Evolutionary conservation across 176 grass and related monocot species (phyloP), one percentile per base, ranked within the genome.

Genomic region (Calamus simplicifolius): DNA sequence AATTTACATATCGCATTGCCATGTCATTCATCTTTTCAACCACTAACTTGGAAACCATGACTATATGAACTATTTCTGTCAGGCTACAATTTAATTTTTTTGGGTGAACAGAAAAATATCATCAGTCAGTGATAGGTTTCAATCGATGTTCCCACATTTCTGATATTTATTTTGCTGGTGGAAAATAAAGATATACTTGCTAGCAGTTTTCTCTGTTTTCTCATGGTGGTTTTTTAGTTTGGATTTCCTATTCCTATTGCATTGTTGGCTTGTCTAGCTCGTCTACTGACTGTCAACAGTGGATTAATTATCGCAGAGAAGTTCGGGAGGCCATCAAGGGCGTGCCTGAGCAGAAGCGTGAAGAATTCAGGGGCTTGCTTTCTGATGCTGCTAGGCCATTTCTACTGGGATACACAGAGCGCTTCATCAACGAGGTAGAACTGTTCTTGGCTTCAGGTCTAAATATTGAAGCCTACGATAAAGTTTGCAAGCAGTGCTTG

Each of bases 391-490:
- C 93, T 23, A 77, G 54, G 66, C 93, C 84, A 1, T 97, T 97
- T 81, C 81, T 91, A 16, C 78, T 74, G 4, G 75, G 76, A 10
- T 71, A 56, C 68, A 85, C 87, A 1, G 72, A 71, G 5, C 61
- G 79, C 4, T 97, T 97, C 23, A 59, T 88, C 14, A 13, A 64
- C 6, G 87, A 97, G 63, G 67, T 91, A 27, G 92, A 91, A 72
- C 66, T 85, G 52, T 97, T 97, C 66, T 65, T 97, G 49, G 73
- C 56, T 17, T 97, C 87, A 3, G 79, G 85, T 56, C 71, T 71
- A 63, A 97, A 97, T 54, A 80, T 97, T 5, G 74, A 88, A 72
- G 81, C 92, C 0, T 97, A 97, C 54, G 77, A 72, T 62, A 88
- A 73, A 64, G 21, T 71, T 54, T 80, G 85, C 10, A 12, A 81